These are phyloP conservation scores for Tricholoma bakamatsutake DNA, from an alignment of 768 basidiomycete genomes.

Conservation along the genomic window DNA sequence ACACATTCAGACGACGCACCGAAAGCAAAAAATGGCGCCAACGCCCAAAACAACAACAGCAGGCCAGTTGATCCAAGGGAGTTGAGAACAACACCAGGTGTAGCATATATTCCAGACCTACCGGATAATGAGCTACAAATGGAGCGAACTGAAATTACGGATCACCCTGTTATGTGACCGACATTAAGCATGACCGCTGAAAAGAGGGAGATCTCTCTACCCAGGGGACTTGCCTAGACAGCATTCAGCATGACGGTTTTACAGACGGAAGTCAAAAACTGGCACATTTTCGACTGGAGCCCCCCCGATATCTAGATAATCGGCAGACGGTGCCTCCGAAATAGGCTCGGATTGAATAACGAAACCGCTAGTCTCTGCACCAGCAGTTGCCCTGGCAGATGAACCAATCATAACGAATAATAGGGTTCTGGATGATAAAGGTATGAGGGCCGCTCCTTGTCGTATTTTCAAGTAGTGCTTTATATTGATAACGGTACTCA, in stretches of 20 bases:
- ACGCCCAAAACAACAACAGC: conserved; percentile 25
- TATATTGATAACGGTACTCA: too few relatives aligned
- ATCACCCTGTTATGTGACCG: conserved; percentile 29
- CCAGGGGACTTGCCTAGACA: conserved; percentile 23
- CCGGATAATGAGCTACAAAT: background rate
- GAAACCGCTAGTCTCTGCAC: background rate
- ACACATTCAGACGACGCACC: conserved; percentile 15
- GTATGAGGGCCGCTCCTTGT: too few relatives aligned
- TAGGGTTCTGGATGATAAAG: too few relatives aligned
- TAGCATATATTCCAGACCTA: conserved; percentile 33
- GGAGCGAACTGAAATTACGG: background rate
- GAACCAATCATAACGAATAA: background rate
- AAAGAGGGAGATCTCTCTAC: conserved; percentile 26
- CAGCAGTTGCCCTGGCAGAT: background rate
- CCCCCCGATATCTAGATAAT: background rate
- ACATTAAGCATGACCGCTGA: conserved; percentile 32
- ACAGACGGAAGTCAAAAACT: background rate
- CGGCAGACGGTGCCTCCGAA: too few relatives aligned
- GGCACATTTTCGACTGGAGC: conserved; percentile 24
- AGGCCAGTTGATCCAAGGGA: conserved; percentile 33
- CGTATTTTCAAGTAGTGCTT: too few relatives aligned
- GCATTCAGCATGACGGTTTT: background rate
- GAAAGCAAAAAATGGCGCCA: conserved; percentile 27
- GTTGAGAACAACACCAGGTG: conserved; percentile 26
- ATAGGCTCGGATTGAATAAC: background rate